Percentiles rank a stretch among this genome's conserved stretches.
These are phyloP conservation scores for Heracleum sosnowskyi DNA, from an alignment of 129 eudicot genomes.

Conservation along the genomic window DNA sequence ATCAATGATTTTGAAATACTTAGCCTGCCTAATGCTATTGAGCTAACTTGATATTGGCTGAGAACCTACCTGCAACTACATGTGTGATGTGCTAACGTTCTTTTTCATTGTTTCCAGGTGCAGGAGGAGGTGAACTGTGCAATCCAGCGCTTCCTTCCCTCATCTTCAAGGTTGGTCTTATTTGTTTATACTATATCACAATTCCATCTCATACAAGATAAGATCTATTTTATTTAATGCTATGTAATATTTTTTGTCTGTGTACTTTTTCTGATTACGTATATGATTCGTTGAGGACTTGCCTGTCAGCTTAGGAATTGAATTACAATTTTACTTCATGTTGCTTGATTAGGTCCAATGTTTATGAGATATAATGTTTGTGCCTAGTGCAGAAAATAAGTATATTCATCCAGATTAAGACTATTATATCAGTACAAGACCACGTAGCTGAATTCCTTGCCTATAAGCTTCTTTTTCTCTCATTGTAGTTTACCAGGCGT, in stretches of 20 bases:
- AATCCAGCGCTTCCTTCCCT: conserved; percentile 24
- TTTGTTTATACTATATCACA: neutral
- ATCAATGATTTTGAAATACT: neutral
- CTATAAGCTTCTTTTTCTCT: neutral
- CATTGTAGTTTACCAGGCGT: neutral
- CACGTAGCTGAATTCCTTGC: neutral
- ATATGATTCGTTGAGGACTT: neutral
- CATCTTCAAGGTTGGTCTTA: conserved; percentile 40
- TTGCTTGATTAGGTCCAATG: neutral
- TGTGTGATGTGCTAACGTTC: conserved; percentile 10
- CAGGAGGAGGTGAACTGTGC: conserved; percentile 56
- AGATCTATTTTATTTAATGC: neutral
- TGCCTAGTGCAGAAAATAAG: neutral
- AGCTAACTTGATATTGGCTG: neutral
- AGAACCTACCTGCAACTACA: neutral
- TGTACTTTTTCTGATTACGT: neutral
- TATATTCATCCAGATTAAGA: neutral
- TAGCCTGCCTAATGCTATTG: neutral
- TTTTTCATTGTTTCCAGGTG: conserved; percentile 38
- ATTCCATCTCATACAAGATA: neutral
- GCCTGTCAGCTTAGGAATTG: neutral
- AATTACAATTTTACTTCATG: neutral
- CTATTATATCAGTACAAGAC: neutral
- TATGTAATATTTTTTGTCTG: neutral
- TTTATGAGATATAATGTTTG: neutral